Evolutionary conservation across 2,329 filamentous ascomycete species (phyloP).

Genomic region (Bipolaris oryzae): DNA sequence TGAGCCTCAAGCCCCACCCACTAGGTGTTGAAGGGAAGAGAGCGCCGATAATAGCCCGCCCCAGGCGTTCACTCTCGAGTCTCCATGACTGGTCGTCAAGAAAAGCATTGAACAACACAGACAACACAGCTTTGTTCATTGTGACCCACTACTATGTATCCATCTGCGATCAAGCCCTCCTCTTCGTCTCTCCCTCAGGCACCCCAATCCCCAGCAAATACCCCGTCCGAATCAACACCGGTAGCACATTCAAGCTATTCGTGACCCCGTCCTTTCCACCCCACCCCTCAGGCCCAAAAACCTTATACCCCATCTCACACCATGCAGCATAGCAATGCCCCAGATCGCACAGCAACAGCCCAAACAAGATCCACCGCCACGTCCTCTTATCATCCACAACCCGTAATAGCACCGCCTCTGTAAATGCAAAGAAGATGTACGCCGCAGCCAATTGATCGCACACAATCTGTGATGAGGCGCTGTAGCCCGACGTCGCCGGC

Average conservation of each 20-base stretch:
- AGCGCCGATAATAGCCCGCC: conserved; percentile 1
- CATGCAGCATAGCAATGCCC: conserved; percentile 66
- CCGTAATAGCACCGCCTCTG: conserved; percentile 75
- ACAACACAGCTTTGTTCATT: not conserved
- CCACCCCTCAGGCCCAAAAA: conserved; percentile 36
- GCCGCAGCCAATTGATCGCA: conserved; percentile 77
- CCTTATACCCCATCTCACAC: conserved; percentile 39
- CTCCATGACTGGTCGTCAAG: not conserved
- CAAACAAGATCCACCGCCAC: conserved; percentile 71
- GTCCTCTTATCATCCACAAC: conserved; percentile 69
- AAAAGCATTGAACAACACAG: not conserved
- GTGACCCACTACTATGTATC: not conserved
- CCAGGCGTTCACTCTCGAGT: not conserved
- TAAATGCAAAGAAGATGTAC: conserved; percentile 77
- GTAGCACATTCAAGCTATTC: conserved; percentile 41
- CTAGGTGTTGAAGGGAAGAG: not conserved
- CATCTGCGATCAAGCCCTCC: not conserved
- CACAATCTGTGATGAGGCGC: conserved; percentile 57
- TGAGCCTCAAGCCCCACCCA: not conserved
- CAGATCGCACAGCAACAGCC: conserved; percentile 73
- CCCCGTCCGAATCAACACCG: conserved; percentile 40
- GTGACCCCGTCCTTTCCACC: conserved; percentile 49
- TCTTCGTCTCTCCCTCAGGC: not conserved
- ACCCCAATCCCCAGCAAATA: conserved; percentile 48
- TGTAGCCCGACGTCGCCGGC: conserved; percentile 56